These are phyloP conservation scores for Pisolithus albus DNA, from an alignment of 768 basidiomycete genomes.

Conservation along the genomic window DNA sequence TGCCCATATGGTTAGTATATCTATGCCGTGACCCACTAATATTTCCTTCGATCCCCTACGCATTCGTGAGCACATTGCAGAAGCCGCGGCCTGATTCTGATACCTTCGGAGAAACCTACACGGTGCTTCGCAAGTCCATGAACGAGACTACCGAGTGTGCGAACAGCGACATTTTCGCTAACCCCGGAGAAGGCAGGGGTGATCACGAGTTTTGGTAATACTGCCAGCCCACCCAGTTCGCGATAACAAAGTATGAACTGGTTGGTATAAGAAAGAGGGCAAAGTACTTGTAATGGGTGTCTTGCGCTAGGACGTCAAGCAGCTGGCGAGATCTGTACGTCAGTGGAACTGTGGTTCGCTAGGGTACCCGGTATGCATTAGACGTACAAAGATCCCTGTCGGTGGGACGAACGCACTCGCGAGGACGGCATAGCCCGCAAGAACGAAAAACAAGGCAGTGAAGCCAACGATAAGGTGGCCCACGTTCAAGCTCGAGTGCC, in stretches of 20 bases:
- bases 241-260: slow-evolving; percentile 84
- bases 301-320: slow-evolving; percentile 55
- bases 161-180: too few relatives aligned
- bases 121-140: too few relatives aligned
- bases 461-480: slow-evolving; percentile 45
- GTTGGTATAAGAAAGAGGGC: slow-evolving; percentile 72
- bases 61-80: too few relatives aligned
- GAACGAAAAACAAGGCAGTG: slow-evolving; percentile 46
- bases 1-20: not conserved
- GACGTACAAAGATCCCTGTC: slow-evolving; percentile 46
- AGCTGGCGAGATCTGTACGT: slow-evolving; percentile 37
- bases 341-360: slow-evolving; percentile 3
- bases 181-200: not conserved
- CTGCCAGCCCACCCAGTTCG: slow-evolving; percentile 99
- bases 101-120: too few relatives aligned
- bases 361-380: not conserved
- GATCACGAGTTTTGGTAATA: slow-evolving; percentile 84
- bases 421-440: slow-evolving; percentile 57
- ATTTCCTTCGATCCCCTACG: too few relatives aligned
- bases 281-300: slow-evolving; percentile 91
- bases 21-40: not conserved
- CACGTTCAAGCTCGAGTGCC: slow-evolving; percentile 14
- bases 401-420: slow-evolving; percentile 57
- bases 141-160: too few relatives aligned
- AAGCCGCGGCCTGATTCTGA: too few relatives aligned